Evolutionary conservation across 106 monocot genomes (phyloP), one percentile per base, ranked within the genome.

Genomic region (Dioscorea dumetorum): DNA sequence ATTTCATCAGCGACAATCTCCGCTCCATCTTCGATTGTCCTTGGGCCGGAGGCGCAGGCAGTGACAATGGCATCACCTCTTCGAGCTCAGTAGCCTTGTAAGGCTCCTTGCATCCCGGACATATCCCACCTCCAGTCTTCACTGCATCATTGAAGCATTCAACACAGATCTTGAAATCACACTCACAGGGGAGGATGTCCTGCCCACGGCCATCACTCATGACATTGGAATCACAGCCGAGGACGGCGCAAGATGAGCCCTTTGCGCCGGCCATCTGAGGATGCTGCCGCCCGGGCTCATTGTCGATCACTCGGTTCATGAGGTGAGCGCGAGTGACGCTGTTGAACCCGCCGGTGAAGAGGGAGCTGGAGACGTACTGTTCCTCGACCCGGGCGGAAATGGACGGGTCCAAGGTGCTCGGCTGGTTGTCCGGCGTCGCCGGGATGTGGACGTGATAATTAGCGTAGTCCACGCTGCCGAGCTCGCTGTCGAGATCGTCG

Each of bases 311-410:
- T 70, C 86, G 76, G 22, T 79, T 67, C 87, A 87, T 87, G 32
- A 83, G 78, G 58, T 88, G 95, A 49, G 95, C 88, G 16, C 88
- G 81, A 7, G 95, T 97, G 32, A 76, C 82, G 48, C 72, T 82
- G 70, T 97, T 97, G 80, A 97, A 97, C 2, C 95, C 95, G 53
- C 95, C 95, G 24, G 88, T 89, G 74, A 97, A 97, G 74, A 97
- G 74, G 8, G 95, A 91, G 72, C 63, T 84, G 33, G 88, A 84
- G 35, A 88, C 86, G 53, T 83, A 91, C 49, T 84, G 84, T 61
- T 88, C 86, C 60, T 91, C 95, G 2, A 76, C 78, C 41, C 72
- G 74, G 53, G 74, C 79, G 50, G 81, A 69, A 61, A 84, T 79
- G 58, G 81, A 33, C 24, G 75, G 61, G 53, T 70, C 70, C 8